Conservation (phyloP, 1,284 basidiomycete species). For the Cryptococcus depauperatus region DNA sequence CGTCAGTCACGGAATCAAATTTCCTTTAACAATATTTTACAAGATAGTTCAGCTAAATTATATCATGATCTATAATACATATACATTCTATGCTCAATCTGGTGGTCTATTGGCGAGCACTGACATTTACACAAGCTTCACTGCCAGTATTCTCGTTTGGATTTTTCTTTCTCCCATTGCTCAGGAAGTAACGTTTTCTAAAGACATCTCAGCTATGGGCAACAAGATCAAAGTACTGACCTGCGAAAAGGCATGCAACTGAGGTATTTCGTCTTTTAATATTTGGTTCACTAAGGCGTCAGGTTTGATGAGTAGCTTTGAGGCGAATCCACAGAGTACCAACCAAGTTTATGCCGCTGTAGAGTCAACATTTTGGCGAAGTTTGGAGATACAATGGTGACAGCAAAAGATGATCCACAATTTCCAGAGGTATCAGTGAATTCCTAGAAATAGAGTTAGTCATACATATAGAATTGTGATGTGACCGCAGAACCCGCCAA, state of each 20-base stretch:
- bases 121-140: neutral
- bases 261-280: slow-evolving; percentile 38
- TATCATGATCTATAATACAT: neutral
- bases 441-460: slow-evolving; percentile 19
- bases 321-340: slow-evolving; percentile 13
- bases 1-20: no score
- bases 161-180: slow-evolving; percentile 39
- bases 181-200: slow-evolving; percentile 43
- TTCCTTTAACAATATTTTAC: no score
- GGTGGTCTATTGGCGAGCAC: neutral
- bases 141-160: slow-evolving; percentile 5
- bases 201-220: neutral
- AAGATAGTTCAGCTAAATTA: no score
- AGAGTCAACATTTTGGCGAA: slow-evolving; percentile 43
- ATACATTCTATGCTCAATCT: neutral
- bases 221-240: slow-evolving; percentile 12
- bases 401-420: slow-evolving; percentile 42
- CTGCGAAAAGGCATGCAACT: slow-evolving; percentile 44
- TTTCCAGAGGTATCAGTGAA: slow-evolving; percentile 43
- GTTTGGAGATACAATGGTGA: slow-evolving; percentile 40
- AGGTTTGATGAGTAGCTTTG: neutral
- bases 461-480: neutral
- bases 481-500: slow-evolving; percentile 14
- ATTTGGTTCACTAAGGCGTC: slow-evolving; percentile 37
- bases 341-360: slow-evolving; percentile 42